Conservation (phyloP, 257 asterid species). For the Solanum stenotomum region DNA sequence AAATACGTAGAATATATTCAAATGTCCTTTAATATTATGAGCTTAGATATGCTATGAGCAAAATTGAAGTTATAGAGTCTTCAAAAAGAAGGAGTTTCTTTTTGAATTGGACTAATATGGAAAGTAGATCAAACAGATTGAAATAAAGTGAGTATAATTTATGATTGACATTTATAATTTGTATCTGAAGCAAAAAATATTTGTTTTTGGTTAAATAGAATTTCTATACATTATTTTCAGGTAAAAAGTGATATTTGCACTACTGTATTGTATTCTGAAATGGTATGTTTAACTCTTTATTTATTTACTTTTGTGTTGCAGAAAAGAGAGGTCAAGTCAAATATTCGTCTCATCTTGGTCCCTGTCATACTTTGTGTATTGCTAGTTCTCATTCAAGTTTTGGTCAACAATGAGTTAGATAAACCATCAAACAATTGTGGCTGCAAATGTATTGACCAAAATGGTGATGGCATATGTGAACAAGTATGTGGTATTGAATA, state of each 20-base stretch:
- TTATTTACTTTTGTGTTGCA: conserved; percentile 20
- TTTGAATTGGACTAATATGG: neutral
- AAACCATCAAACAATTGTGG: conserved; percentile 79
- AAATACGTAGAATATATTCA: neutral
- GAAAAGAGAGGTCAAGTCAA: conserved; percentile 65
- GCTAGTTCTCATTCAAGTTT: conserved; percentile 60
- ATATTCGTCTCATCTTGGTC: conserved; percentile 45
- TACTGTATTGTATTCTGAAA: neutral
- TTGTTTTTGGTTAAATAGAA: neutral
- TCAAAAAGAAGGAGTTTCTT: neutral
- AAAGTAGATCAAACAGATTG: neutral
- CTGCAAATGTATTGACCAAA: conserved; percentile 69
- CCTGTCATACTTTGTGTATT: conserved; percentile 60
- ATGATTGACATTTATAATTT: neutral
- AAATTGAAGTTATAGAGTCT: neutral
- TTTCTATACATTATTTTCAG: neutral
- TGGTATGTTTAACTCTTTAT: neutral
- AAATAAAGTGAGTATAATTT: neutral
- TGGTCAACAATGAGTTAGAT: conserved; percentile 63
- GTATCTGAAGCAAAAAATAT: neutral
- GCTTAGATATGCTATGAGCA: neutral
- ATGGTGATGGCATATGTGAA: conserved; percentile 74
- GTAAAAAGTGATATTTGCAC: neutral
- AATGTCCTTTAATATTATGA: neutral
- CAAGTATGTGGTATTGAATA: conserved; percentile 73